phyloP scores from a whole-genome alignment of 1,284 basidiomycete species.

The Phlebopus sp. region DNA sequence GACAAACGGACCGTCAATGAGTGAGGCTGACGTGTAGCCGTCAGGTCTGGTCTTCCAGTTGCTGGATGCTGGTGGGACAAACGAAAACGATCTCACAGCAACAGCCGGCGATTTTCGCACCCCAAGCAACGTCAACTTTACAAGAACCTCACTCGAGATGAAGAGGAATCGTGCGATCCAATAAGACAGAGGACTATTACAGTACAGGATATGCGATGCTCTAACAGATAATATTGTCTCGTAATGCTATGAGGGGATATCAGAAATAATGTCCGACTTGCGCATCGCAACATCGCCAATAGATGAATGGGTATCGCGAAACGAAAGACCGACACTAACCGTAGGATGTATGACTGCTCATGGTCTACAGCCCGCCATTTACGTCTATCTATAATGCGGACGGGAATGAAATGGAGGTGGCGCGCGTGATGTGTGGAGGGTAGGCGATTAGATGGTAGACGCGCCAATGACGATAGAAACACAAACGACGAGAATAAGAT shows the following conservation, averaged over 20 bases:
- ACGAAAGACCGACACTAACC: slow-evolving; percentile 46
- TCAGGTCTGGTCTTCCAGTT: slow-evolving; percentile 3
- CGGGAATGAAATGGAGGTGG: slow-evolving; percentile 29
- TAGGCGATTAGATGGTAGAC: slow-evolving; percentile 23
- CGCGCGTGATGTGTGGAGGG: slow-evolving; percentile 19
- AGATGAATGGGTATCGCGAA: slow-evolving; percentile 52
- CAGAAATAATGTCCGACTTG: slow-evolving; percentile 47
- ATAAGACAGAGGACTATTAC: slow-evolving; percentile 38
- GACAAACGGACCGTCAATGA: slow-evolving; percentile 12
- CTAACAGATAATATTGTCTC: slow-evolving; percentile 58
- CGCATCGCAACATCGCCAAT: slow-evolving; percentile 46
- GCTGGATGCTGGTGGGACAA: background rate
- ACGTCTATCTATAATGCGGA: slow-evolving; percentile 45
- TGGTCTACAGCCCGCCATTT: slow-evolving; percentile 39
- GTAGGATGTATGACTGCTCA: slow-evolving; percentile 44
- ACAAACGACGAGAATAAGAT: slow-evolving; percentile 42
- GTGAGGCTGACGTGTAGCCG: slow-evolving; percentile 28
- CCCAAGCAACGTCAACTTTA: background rate
- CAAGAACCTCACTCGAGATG: background rate
- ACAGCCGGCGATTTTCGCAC: slow-evolving; percentile 13
- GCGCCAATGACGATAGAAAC: slow-evolving; percentile 37
- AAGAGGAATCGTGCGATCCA: slow-evolving; percentile 12
- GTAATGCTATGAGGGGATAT: slow-evolving; percentile 52
- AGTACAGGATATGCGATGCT: slow-evolving; percentile 61
- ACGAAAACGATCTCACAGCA: background rate